Conservation (phyloP, 2,329 filamentous ascomycete species). For the Scedosporium apiospermum region DNA sequence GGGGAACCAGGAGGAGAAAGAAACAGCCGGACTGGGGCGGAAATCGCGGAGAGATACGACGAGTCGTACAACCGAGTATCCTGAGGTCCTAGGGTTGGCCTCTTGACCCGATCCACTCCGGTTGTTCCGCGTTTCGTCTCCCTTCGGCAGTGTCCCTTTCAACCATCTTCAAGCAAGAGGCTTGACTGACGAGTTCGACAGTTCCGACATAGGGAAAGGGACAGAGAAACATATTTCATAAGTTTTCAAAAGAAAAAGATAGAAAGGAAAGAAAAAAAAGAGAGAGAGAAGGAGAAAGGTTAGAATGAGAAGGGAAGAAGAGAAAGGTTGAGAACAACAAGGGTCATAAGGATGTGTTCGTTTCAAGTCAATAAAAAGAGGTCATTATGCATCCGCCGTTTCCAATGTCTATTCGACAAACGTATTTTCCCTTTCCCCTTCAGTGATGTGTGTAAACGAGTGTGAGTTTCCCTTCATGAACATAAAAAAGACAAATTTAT, state of each 20-base stretch:
- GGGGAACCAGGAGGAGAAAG: no score
- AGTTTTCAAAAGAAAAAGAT: constrained; percentile 1
- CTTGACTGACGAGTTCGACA: background rate
- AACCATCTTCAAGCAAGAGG: background rate
- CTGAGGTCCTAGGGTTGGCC: no score
- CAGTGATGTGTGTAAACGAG: background rate
- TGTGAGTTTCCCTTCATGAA: background rate
- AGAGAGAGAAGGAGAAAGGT: constrained; percentile 5
- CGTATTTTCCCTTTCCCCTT: background rate
- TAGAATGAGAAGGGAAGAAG: constrained; percentile 2
- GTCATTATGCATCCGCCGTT: constrained; percentile 1
- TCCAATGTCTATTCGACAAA: constrained; percentile 2
- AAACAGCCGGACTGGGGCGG: background rate
- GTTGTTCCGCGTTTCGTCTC: no score
- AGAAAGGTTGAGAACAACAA: background rate
- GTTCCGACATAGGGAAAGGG: background rate
- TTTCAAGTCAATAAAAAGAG: constrained; percentile 1
- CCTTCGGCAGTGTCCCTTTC: background rate
- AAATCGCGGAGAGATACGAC: background rate
- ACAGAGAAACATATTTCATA: constrained; percentile 7
- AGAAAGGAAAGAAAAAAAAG: constrained; percentile 7
- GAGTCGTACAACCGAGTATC: background rate
- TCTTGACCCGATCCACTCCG: no score
- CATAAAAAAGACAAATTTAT: constrained; percentile 5
- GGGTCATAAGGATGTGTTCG: background rate